Evolutionary conservation across 2,329 filamentous ascomycete genomes (phyloP), one percentile per base, ranked within the genome.

Genomic region (Colletotrichum tabaci): DNA sequence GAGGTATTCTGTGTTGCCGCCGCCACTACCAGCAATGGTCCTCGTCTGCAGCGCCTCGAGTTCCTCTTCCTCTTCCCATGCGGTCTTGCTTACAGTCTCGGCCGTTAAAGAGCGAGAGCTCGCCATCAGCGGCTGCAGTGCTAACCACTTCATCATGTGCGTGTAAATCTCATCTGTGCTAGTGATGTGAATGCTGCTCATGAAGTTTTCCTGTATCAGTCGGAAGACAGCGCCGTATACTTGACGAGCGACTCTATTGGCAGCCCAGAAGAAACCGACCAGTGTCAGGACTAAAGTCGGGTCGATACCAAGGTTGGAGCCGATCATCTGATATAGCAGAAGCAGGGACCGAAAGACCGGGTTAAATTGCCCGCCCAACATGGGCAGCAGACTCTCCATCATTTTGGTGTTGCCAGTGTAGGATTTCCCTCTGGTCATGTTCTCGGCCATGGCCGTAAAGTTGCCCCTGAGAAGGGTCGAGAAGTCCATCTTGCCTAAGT

Each of bases 91-190:
- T 2, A 84, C 83, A 0, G 88, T 90, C 77, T 90, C 87, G 8
- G 88, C 89, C 73, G 85, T 87, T 18, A 91, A 80, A 7, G 84
- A 84, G 16, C 87, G 84, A 47, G 87, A 88, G 57, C 85, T 85
- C 42, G 82, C 82, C 71, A 89, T 85, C 26, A 81, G 82, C 12
- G 86, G 85, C 76, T 90, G 87, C 50, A 84, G 78, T 0, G 87
- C 86, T 9, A 91, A 83, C 82, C 87, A 92, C 63, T 86, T 84
- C 82, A 91, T 89, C 60, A 92, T 75, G 63, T 91, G 87, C 3
- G 77, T 62, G 75, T 90, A 90, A 38, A 91, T 89, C 65, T 88
- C 85, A 75, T 92, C 90, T 53, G 83, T 84, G 71, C 86, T 87
- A 68, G 81, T 84, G 58, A 92, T 82, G 61, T 85, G 85, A 66